A percentile compares a stretch with the other conserved stretches of the same genome.
Evolutionary conservation across 305 asterid genomes (phyloP).

Genomic region (Fraxinus platypoda): DNA sequence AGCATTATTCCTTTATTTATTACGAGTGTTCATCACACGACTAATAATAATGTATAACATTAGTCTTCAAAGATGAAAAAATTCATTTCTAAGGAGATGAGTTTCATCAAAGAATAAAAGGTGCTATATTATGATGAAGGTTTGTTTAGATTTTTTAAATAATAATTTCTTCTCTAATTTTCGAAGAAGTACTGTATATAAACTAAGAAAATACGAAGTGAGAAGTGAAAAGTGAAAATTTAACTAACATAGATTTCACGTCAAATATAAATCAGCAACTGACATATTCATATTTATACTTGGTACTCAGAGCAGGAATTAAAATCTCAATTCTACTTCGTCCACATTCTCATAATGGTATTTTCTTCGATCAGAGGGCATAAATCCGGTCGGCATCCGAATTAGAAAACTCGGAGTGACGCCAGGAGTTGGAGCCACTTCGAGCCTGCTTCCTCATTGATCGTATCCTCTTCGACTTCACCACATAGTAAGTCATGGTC

Average conservation of each 20-base stretch:
- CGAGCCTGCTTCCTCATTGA: conserved; percentile 47
- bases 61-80: not conserved
- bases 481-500: conserved; percentile 55
- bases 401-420: conserved; percentile 45
- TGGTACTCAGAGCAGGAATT: not conserved
- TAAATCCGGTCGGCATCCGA: conserved; percentile 51
- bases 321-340: not conserved
- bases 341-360: not conserved
- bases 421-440: conserved; percentile 54
- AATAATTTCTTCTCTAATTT: not conserved
- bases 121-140: not conserved
- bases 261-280: not conserved
- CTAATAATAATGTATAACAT: not conserved
- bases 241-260: not conserved
- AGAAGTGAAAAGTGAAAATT: not conserved
- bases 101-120: not conserved
- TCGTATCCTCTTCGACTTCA: conserved; percentile 46
- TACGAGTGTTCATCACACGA: not conserved
- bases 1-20: too few relatives aligned
- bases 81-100: not conserved
- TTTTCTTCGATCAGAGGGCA: conserved; percentile 35
- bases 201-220: not conserved
- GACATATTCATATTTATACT: not conserved
- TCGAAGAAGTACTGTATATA: not conserved
- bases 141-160: not conserved